Conservation (phyloP, 2,329 filamentous ascomycete genomes). For the Fusarium scirpi region DNA sequence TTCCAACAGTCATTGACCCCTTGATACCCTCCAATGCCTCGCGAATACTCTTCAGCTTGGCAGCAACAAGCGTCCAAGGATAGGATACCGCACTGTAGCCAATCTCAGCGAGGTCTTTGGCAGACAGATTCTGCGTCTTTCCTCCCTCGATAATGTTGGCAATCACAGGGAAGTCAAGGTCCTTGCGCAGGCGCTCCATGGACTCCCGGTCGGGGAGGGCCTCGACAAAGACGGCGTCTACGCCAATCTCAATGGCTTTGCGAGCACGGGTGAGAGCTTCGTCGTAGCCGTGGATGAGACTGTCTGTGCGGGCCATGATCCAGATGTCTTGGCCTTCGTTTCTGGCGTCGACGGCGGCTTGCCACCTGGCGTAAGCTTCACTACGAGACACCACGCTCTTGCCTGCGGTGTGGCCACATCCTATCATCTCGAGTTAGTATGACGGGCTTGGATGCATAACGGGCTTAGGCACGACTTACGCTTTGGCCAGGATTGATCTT, state of each 20-base stretch:
- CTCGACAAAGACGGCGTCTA: constrained; percentile 58
- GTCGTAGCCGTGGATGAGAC: constrained; percentile 57
- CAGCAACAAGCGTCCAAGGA: constrained; percentile 59
- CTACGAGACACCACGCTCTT: constrained; percentile 59
- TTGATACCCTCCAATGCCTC: constrained; percentile 56
- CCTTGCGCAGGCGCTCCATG: constrained; percentile 55
- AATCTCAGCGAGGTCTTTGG: constrained; percentile 51
- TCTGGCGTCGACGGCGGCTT: constrained; percentile 60
- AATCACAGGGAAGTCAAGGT: constrained; percentile 55
- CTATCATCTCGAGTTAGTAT: constrained; percentile 7
- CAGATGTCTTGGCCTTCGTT: constrained; percentile 60
- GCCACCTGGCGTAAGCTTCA: constrained; percentile 60
- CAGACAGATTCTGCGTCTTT: constrained; percentile 52
- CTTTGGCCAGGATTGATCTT: constrained; percentile 63
- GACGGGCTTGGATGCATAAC: background rate
- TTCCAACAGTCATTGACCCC: constrained; percentile 55
- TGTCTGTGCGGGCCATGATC: constrained; percentile 59
- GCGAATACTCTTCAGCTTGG: constrained; percentile 55
- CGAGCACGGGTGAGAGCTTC: constrained; percentile 57
- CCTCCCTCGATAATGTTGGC: constrained; percentile 56
- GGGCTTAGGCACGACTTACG: constrained; percentile 46
- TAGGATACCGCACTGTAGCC: constrained; percentile 58
- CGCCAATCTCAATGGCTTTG: constrained; percentile 58
- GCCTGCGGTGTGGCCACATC: constrained; percentile 57
- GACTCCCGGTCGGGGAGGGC: constrained; percentile 57